These are phyloP conservation scores for Teunomyces stri DNA, from an alignment of 805 yeast genomes.

Conservation along the genomic window DNA sequence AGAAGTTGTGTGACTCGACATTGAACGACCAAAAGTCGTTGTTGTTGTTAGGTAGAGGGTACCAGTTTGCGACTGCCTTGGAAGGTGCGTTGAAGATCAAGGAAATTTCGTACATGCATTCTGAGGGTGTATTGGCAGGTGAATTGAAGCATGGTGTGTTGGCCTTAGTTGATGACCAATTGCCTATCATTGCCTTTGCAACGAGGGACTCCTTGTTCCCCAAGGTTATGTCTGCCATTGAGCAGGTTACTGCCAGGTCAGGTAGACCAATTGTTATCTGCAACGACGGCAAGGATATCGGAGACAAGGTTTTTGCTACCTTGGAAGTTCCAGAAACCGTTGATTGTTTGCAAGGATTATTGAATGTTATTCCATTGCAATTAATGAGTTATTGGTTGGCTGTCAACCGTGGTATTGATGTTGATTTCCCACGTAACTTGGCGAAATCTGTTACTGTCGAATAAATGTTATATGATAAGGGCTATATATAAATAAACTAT, in stretches of 20 bases:
- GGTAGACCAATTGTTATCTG: slow-evolving; percentile 95
- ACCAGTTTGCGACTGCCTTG: slow-evolving; percentile 93
- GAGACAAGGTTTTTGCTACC: slow-evolving; percentile 61
- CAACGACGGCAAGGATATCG: slow-evolving; percentile 72
- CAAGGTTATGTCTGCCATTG: slow-evolving; percentile 90
- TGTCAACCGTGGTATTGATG: slow-evolving; percentile 90
- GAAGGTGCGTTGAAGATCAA: slow-evolving; percentile 98
- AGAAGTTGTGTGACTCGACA: slow-evolving; percentile 66
- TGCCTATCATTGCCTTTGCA: slow-evolving; percentile 95
- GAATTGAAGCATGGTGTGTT: slow-evolving; percentile 98
- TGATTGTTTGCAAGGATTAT: slow-evolving; percentile 95
- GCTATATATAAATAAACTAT: background rate
- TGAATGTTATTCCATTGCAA: slow-evolving; percentile 93
- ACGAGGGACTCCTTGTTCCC: slow-evolving; percentile 96
- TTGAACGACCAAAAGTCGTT: slow-evolving; percentile 83
- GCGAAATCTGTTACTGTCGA: slow-evolving; percentile 99
- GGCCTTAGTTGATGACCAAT: slow-evolving; percentile 89
- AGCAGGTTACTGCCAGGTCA: slow-evolving; percentile 95
- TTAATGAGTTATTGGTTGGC: slow-evolving; percentile 97
- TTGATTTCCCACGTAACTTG: slow-evolving; percentile 97
- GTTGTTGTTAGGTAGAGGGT: slow-evolving; percentile 93
- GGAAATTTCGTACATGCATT: slow-evolving; percentile 97
- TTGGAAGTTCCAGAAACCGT: slow-evolving; percentile 93
- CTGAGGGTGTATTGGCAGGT: slow-evolving; percentile 99
- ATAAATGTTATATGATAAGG: slow-evolving; percentile 31